Evolutionary conservation across 345 rosid species (phyloP), one percentile per base, ranked within the genome.

Genomic region (Tarenaya hassleriana): DNA sequence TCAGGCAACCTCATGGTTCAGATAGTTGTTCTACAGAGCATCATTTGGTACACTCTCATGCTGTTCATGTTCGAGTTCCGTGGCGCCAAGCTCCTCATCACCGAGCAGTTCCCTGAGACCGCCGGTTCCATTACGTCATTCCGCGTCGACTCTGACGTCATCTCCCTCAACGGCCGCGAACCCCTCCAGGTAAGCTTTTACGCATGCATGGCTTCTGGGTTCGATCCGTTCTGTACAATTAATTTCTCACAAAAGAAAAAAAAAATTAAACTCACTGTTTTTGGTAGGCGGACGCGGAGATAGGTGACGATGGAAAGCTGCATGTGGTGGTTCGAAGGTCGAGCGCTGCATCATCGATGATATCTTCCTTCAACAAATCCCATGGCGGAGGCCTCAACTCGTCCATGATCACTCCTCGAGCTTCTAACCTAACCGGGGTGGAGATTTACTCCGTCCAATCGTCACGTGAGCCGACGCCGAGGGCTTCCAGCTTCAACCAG

Each of bases 401-500:
- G 8, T 73, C 85, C 44, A 71, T 81, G 76, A 58, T 66, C 10
- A 79, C 92, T 0, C 95, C 95, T 0, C 69, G 95, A 47, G 84
- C 82, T 16, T 86, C 95, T 1, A 83, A 86, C 47, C 84, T 86
- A 27, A 86, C 95, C 0, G 87, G 78, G 0, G 88, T 83, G 0
- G 95, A 86, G 70, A 86, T 86, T 17, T 86, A 83, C 58, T 83
- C 92, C 0, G 83, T 79, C 13, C 88, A 81, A 58, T 83, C 95
- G 0, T 86, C 95, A 0, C 46, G 92, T 21, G 92, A 81, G 53
- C 96, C 92, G 10, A 83, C 96, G 4, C 96, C 96, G 1, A 75
- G 96, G 51, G 92, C 89, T 16, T 87, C 96, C 0, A 87, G 96
- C 64, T 87, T 87, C 55, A 87, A 87, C 50, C 96, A 87, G 50